Conservation (phyloP, 1,284 basidiomycete species). For the Irpex sp. region DNA sequence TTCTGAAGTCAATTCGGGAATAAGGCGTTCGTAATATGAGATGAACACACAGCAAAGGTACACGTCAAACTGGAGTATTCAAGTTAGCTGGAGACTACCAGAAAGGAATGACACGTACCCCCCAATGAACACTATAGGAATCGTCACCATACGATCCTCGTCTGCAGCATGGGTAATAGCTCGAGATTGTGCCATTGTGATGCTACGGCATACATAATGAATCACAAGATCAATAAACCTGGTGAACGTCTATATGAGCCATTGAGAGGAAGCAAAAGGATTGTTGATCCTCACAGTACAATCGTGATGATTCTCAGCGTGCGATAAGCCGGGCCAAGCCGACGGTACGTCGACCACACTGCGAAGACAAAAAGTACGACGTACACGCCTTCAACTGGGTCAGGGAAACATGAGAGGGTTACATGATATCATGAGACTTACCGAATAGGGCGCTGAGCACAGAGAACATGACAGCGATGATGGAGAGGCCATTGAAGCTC, state of each 20-base stretch:
- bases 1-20: too few relatives aligned
- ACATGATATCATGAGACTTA: background rate
- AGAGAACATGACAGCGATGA: background rate
- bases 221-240: conserved; percentile 9
- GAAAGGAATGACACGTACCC: conserved; percentile 1
- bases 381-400: conserved; percentile 16
- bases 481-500: background rate
- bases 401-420: background rate
- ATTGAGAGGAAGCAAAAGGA: background rate
- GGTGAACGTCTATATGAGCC: background rate
- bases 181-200: conserved; percentile 9
- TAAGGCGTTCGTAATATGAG: background rate
- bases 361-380: conserved; percentile 17
- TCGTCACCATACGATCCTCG: conserved; percentile 3
- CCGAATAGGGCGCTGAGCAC: conserved; percentile 1
- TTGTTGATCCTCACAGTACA: conserved; percentile 7
- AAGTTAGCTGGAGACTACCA: background rate
- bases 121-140: conserved; percentile 10
- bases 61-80: conserved; percentile 15
- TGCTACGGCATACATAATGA: conserved; percentile 9
- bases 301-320: conserved; percentile 16
- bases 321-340: background rate
- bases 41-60: conserved; percentile 15
- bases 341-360: conserved; percentile 16
- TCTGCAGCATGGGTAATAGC: background rate